Conservation (phyloP, 306 rosid species). For the Acacia confusa region DNA sequence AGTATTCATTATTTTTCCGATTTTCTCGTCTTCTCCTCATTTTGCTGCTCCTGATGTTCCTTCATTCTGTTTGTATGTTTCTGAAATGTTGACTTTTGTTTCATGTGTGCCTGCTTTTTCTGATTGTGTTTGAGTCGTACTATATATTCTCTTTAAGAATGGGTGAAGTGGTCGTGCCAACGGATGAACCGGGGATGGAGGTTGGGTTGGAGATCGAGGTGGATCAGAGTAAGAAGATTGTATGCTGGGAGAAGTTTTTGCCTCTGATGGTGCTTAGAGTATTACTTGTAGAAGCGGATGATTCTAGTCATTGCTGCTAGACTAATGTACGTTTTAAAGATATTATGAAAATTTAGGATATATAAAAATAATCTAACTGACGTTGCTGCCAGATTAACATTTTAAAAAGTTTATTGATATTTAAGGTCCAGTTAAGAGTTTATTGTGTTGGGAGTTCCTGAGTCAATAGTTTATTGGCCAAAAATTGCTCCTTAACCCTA, state of each 20-base stretch:
- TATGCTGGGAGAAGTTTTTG: constrained; percentile 45
- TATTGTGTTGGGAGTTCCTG: too few species aligned
- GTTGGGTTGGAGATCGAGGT: constrained; percentile 11
- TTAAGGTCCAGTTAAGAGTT: too few species aligned
- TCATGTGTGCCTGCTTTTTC: background rate
- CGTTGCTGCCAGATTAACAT: too few species aligned
- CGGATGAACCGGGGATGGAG: background rate
- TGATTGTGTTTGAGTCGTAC: background rate
- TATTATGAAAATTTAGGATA: too few species aligned
- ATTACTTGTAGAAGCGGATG: constrained; percentile 75
- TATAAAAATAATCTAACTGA: too few species aligned
- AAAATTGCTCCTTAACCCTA: too few species aligned
- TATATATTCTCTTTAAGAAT: constrained; percentile 44
- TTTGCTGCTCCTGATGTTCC: background rate
- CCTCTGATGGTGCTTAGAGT: constrained; percentile 49
- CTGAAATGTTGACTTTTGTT: constrained; percentile 7
- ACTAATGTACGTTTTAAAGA: too few species aligned
- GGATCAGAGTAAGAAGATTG: constrained; percentile 25
- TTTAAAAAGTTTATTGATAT: too few species aligned
- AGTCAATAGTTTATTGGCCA: too few species aligned
- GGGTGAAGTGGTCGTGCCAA: constrained; percentile 41
- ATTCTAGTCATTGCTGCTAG: too few species aligned
- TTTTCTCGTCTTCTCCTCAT: background rate
- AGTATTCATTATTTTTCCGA: background rate
- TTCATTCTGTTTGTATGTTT: background rate